A percentile compares a stretch with the other conserved stretches of the same genome.
Conservation (phyloP, 2,329 filamentous ascomycete genomes). For the Aspergillus tamarii region DNA sequence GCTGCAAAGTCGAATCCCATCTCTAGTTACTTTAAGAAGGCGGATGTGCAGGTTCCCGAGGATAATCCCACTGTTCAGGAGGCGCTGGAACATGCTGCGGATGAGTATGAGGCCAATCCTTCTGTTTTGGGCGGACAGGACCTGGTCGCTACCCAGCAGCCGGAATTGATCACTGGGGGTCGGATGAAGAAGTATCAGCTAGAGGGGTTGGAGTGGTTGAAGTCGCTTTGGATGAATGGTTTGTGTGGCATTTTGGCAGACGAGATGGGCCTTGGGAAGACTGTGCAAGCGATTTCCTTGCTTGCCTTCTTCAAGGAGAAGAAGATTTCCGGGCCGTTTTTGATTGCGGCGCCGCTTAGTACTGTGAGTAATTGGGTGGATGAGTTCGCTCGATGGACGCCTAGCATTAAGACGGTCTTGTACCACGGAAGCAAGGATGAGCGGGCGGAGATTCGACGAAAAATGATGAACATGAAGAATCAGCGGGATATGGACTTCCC, state of each 20-base stretch:
- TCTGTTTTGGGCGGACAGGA: slow-evolving; percentile 67
- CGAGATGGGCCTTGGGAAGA: slow-evolving; percentile 94
- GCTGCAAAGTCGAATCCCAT: slow-evolving; percentile 49
- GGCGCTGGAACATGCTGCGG: slow-evolving; percentile 60
- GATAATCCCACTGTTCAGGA: slow-evolving; percentile 59
- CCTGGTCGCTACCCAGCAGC: slow-evolving; percentile 80
- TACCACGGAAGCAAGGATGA: slow-evolving; percentile 86
- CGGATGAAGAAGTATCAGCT: slow-evolving; percentile 94
- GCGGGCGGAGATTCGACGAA: slow-evolving; percentile 73
- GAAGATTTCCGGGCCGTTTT: slow-evolving; percentile 83
- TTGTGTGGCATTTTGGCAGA: slow-evolving; percentile 90
- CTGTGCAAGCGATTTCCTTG: slow-evolving; percentile 85
- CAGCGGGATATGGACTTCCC: slow-evolving; percentile 76
- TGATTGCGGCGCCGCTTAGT: slow-evolving; percentile 87
- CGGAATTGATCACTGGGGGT: slow-evolving; percentile 80
- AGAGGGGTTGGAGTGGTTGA: slow-evolving; percentile 92
- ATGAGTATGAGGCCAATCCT: slow-evolving; percentile 61
- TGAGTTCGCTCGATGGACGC: slow-evolving; percentile 89
- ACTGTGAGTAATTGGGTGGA: slow-evolving; percentile 96
- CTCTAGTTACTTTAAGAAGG: slow-evolving; percentile 63
- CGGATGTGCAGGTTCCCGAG: slow-evolving; percentile 57
- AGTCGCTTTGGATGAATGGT: slow-evolving; percentile 80
- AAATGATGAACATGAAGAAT: slow-evolving; percentile 67
- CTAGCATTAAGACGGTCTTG: slow-evolving; percentile 81
- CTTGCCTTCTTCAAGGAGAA: slow-evolving; percentile 86